Evolutionary conservation across 225 moss, liverwort and hornwort genomes (phyloP), one percentile per base, ranked within the genome.

Genomic region (Sphagnum contortum): DNA sequence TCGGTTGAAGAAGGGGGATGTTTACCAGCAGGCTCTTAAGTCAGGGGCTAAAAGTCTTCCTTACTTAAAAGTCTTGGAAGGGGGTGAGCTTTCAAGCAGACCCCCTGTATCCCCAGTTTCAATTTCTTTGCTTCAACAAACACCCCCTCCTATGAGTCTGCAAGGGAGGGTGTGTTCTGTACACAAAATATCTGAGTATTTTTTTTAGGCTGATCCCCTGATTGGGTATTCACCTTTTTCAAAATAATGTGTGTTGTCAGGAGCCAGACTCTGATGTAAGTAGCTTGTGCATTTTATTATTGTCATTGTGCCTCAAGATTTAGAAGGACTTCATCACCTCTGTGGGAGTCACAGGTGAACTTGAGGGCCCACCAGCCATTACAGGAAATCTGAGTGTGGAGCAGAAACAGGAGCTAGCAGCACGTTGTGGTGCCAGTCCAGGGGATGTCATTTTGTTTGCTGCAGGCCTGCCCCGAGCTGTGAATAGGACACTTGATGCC

Each of bases 371-470:
- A 64, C 79, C 93, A 59, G 83, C 89, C 12, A 84, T 98, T 45
- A 73, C 80, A 49, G 88, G 81, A 76, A 88, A 82, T 73, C 70
- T 98, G 62, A 74, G 44, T 59, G 57, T 65, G 57, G 82, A 84
- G 69, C 75, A 75, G 65, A 80, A 77, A 74, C 74, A 72, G 65
- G 79, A 70, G 49, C 73, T 98, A 67, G 80, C 74, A 49, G 69
- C 66, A 59, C 76, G 64, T 29, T 78, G 81, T 66, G 77, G 66
- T 64, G 84, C 86, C 8, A 77, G 81, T 56, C 75, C 85, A 75
- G 98, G 89, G 70, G 98, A 98, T 68, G 83, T 98, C 50, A 66
- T 98, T 57, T 69, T 98, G 64, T 98, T 91, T 71, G 91, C 93
- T 63, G 79, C 90, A 45, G 98, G 82, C 66, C 74, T 82, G 69